Evolutionary conservation across 2,329 filamentous ascomycete species (phyloP), one percentile per base, ranked within the genome.

Genomic region (Aureobasidium sp.): DNA sequence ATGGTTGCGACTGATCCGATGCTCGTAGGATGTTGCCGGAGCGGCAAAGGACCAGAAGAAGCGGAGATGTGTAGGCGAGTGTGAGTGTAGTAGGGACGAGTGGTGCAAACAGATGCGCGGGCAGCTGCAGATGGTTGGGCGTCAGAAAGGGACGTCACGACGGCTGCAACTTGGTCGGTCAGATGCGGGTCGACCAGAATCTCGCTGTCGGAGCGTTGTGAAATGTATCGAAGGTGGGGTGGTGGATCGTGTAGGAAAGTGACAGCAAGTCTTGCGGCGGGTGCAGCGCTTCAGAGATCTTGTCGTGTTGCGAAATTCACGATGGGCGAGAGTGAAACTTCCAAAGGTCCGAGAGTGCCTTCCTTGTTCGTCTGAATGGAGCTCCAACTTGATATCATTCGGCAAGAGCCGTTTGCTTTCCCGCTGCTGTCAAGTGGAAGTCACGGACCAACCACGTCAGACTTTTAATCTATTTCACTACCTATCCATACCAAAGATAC

Each of bases 271-370:
- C 21, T 27, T 45, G 23, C 13, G 11, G 50, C 46, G 46, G 40
- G 58, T 54, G 58, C 58, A 60, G 58, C 58, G 58, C 58, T 46
- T 53, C 15, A 40, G 25, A 60, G 40, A 53, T 53, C 42, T 15
- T 19, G 55, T 58, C 33, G 55, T 49, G 31, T 47, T 40, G 54
- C 33, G 13, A 6, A 13, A 10, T 33, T 47, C 27, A 40, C 53
- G 38, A 55, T 37, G 55, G 17, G 42, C 17, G 43, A 4, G 21
- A 38, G 29, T 57, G 53, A 57, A 23, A 43, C 37, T 21, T 25
- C 11, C 10, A 27, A 23, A 55, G 47, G 13, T 51, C 19, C 29
- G n/a, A 21, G 17, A 51, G 21, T 46, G 43, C 43, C 43, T 46
- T 46, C 43, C 47, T 51, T 19, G 29, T 49, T 7, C 23, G n/a